Conservation (phyloP, 768 basidiomycete genomes). For the Termitomyces sp. region DNA sequence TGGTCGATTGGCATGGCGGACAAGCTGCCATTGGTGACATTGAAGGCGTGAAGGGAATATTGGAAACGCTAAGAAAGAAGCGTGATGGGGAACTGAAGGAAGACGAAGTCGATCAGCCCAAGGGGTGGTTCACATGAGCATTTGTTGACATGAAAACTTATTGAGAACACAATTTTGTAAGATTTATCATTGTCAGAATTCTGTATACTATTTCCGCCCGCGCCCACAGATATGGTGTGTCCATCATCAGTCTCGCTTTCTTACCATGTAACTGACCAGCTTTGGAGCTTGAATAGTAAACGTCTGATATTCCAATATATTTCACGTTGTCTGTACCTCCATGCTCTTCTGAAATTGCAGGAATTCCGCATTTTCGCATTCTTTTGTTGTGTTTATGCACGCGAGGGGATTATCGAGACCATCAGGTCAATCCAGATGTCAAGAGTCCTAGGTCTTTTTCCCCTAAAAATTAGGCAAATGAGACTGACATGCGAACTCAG, state of each 20-base stretch:
- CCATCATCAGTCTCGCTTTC: background rate
- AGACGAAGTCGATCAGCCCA: slow-evolving; percentile 41
- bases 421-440: background rate
- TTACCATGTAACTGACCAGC: background rate
- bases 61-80: slow-evolving; percentile 60
- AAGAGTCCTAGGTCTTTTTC: background rate
- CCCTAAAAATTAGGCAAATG: background rate
- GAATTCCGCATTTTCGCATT: background rate
- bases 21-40: slow-evolving; percentile 61
- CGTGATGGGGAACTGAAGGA: slow-evolving; percentile 59
- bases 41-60: slow-evolving; percentile 61
- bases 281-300: background rate
- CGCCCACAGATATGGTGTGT: background rate
- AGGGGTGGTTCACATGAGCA: slow-evolving; percentile 49
- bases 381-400: background rate
- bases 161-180: background rate
- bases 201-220: background rate
- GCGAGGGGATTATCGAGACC: background rate
- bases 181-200: background rate
- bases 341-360: background rate
- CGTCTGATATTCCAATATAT: background rate
- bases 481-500: background rate
- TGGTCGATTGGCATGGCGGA: slow-evolving; percentile 73
- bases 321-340: background rate
- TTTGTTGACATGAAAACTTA: slow-evolving; percentile 16